phyloP scores from a whole-genome alignment of 1,139 yeast species.

The Schizosaccharomyces versatilis region DNA sequence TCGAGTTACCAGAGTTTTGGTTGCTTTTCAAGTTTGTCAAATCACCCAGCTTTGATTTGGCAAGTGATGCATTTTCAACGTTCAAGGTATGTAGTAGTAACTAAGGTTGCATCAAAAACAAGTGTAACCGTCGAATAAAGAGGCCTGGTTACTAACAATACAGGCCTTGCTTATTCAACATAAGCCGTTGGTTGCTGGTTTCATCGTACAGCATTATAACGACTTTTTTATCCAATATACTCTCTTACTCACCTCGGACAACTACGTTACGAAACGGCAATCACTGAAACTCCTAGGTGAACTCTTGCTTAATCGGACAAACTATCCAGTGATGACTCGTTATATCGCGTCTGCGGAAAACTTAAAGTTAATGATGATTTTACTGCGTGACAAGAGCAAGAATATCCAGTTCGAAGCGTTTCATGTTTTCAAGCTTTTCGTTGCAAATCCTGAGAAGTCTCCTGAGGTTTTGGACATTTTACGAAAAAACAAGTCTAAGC shows the following conservation, averaged over 20 bases:
- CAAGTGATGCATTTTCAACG: constrained; percentile 73
- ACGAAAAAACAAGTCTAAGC: constrained; percentile 57
- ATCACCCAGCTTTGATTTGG: constrained; percentile 59
- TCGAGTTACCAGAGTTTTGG: constrained; percentile 44
- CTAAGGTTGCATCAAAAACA: not conserved
- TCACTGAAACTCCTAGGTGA: constrained; percentile 58
- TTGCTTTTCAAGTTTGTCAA: constrained; percentile 59
- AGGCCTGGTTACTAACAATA: not conserved
- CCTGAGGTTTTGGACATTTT: constrained; percentile 61
- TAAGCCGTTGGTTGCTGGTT: not conserved
- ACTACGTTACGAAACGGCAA: constrained; percentile 83
- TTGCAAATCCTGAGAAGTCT: constrained; percentile 80
- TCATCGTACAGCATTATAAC: not conserved
- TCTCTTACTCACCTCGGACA: constrained; percentile 36
- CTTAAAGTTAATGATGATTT: constrained; percentile 62
- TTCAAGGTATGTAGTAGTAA: constrained; percentile 8
- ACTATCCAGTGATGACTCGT: constrained; percentile 47
- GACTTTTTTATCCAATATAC: constrained; percentile 7
- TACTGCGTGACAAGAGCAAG: constrained; percentile 70
- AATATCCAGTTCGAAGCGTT: constrained; percentile 80
- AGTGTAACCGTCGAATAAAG: not conserved
- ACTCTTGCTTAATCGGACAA: constrained; percentile 51
- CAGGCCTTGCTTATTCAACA: not conserved
- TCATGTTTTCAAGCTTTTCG: constrained; percentile 69
- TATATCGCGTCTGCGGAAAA: constrained; percentile 68